Conservation (phyloP, 2,329 filamentous ascomycete genomes). For the Arthrobotrys sinensis region DNA sequence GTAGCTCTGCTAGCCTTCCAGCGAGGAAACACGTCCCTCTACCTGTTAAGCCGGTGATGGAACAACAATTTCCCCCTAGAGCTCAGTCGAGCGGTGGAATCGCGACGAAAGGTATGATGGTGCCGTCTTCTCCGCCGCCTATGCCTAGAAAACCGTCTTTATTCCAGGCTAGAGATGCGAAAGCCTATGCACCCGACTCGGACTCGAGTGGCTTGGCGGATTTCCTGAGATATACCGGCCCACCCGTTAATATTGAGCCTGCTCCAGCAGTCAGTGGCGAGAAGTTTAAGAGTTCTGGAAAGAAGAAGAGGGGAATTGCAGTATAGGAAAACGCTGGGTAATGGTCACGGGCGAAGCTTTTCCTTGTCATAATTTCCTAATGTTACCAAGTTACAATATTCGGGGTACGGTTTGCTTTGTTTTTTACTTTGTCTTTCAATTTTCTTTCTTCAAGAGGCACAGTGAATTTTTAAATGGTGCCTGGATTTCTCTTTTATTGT, state of each 20-base stretch:
- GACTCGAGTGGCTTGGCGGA: constrained; percentile 76
- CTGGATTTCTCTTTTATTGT: constrained; percentile 12
- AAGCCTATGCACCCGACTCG: constrained; percentile 69
- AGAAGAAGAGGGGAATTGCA: constrained; percentile 65
- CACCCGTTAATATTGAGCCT: constrained; percentile 70
- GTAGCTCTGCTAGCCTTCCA: constrained; percentile 64
- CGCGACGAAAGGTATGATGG: constrained; percentile 66
- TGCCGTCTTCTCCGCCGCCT: constrained; percentile 68
- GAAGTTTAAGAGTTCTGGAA: constrained; percentile 60
- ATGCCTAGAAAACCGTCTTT: constrained; percentile 64
- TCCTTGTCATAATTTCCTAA: constrained; percentile 4
- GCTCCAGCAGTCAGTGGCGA: constrained; percentile 40
- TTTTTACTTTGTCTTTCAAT: neutral
- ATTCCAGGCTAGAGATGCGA: constrained; percentile 63
- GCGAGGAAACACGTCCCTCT: constrained; percentile 64
- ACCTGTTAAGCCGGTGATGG: constrained; percentile 60
- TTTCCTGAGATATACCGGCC: constrained; percentile 79
- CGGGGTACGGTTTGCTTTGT: neutral
- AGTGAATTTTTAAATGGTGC: constrained; percentile 13
- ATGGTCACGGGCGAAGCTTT: constrained; percentile 62
- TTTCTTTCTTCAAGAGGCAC: constrained; percentile 6
- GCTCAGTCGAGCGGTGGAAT: constrained; percentile 63
- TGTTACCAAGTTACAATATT: neutral
- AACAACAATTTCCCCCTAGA: constrained; percentile 64
- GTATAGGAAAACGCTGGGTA: constrained; percentile 59